Conservation (phyloP, 257 asterid genomes). For the Solanum gandarillasii region DNA sequence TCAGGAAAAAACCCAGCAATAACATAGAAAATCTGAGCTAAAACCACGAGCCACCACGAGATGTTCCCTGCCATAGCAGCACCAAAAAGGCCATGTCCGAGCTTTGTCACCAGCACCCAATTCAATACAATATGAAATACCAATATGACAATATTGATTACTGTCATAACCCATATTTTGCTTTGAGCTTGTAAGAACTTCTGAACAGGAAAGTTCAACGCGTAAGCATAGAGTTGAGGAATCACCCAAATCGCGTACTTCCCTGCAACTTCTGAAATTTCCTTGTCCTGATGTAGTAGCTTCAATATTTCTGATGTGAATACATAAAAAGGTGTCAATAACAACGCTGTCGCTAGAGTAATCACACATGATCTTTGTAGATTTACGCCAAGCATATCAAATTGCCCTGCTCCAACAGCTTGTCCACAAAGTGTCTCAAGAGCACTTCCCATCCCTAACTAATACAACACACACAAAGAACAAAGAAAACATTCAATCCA, state of each 20-base stretch:
- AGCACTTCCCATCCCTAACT: constrained; percentile 97
- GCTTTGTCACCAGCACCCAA: constrained; percentile 53
- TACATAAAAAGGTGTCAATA: constrained; percentile 47
- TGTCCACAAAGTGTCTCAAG: constrained; percentile 87
- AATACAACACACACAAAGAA: constrained; percentile 3
- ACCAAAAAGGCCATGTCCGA: constrained; percentile 51
- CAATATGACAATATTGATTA: constrained; percentile 32
- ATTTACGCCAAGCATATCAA: constrained; percentile 57
- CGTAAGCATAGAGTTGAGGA: constrained; percentile 73
- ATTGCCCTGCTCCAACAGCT: constrained; percentile 71
- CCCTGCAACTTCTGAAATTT: constrained; percentile 50
- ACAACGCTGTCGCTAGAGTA: constrained; percentile 31
- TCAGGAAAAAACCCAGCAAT: constrained; percentile 60
- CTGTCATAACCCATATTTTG: constrained; percentile 78
- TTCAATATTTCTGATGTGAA: constrained; percentile 46
- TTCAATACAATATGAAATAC: constrained; percentile 50
- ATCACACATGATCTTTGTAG: constrained; percentile 71
- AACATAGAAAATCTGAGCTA: constrained; percentile 62
- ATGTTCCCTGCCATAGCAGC: constrained; percentile 78
- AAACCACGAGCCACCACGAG: constrained; percentile 76
- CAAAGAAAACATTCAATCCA: not conserved
- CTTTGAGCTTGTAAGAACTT: constrained; percentile 85
- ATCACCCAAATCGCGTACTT: constrained; percentile 54
- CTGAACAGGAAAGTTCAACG: constrained; percentile 66
- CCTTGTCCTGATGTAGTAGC: constrained; percentile 29